Conservation (phyloP, 2,329 filamentous ascomycete species). For the Pseudocercospora fuligena region DNA sequence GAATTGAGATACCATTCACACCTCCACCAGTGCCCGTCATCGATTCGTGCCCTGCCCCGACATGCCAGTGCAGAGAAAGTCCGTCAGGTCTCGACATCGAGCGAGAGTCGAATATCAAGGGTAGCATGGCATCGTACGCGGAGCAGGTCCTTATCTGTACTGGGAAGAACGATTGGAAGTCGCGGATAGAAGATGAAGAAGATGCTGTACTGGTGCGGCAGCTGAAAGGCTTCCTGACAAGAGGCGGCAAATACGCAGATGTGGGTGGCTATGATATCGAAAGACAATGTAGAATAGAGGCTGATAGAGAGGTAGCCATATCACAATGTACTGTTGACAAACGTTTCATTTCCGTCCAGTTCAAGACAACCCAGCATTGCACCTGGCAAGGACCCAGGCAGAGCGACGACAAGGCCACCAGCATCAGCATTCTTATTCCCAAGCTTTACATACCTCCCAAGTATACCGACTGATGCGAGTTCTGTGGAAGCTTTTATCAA, state of each 20-base stretch:
- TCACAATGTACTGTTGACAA: slow-evolving; percentile 77
- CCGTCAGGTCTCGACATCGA: slow-evolving; percentile 76
- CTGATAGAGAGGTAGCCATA: slow-evolving; percentile 66
- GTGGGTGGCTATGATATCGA: slow-evolving; percentile 42
- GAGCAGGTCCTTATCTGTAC: slow-evolving; percentile 87
- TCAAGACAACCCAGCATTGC: slow-evolving; percentile 13
- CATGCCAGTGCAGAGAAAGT: slow-evolving; percentile 73
- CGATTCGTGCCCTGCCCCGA: slow-evolving; percentile 72
- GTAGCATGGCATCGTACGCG: slow-evolving; percentile 76
- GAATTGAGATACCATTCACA: slow-evolving; percentile 40
- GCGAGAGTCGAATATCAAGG: slow-evolving; percentile 69
- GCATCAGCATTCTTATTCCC: slow-evolving; percentile 79
- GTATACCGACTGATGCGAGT: slow-evolving; percentile 65
- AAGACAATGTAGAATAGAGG: slow-evolving; percentile 13
- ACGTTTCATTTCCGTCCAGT: slow-evolving; percentile 69
- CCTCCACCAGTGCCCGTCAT: slow-evolving; percentile 51
- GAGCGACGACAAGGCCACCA: slow-evolving; percentile 31
- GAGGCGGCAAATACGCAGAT: slow-evolving; percentile 51
- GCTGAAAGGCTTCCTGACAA: slow-evolving; percentile 62
- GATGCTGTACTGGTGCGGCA: slow-evolving; percentile 65
- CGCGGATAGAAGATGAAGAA: slow-evolving; percentile 82
- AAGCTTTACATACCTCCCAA: slow-evolving; percentile 78
- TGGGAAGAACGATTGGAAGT: slow-evolving; percentile 78
- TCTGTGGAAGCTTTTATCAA: slow-evolving; percentile 62
- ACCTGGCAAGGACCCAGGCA: slow-evolving; percentile 36